Conservation (phyloP, 139 green algal species). For the Raphidocelis subcapitata region DNA sequence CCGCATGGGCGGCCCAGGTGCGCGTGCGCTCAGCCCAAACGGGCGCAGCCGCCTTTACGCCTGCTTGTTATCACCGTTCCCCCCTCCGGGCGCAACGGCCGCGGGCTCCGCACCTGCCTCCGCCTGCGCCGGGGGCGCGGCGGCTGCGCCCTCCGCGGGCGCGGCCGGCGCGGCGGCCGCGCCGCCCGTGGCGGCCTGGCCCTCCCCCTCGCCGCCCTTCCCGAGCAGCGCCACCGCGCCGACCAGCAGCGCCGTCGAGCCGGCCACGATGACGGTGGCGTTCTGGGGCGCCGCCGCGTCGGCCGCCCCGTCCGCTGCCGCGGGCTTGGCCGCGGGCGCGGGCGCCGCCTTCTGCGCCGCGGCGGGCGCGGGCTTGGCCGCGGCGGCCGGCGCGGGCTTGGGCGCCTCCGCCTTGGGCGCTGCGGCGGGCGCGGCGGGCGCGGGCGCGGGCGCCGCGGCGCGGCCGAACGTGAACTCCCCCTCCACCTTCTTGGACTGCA, state of each 20-base stretch:
- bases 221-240: conserved; percentile 6
- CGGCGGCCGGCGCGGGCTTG: conserved; percentile 3
- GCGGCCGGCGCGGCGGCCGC: neutral
- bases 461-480: neutral
- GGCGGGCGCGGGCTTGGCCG: neutral
- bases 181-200: neutral
- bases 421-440: neutral
- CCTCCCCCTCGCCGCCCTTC: conserved; percentile 1
- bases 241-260: conserved; percentile 2
- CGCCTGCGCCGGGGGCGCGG: too few relatives aligned
- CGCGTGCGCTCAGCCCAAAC: too few relatives aligned
- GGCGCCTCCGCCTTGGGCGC: neutral
- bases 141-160: neutral
- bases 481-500: neutral
- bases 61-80: too few relatives aligned
- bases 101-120: neutral
- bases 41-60: too few relatives aligned
- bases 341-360: too few relatives aligned
- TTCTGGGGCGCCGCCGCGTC: neutral
- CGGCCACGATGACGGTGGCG: neutral
- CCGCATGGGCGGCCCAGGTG: too few relatives aligned
- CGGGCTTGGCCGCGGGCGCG: neutral
- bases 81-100: neutral
- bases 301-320: neutral
- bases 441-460: neutral